Base-by-base conservation (phyloP, 306 rosid genomes). In the Vigna reflexopilosa region DNA sequence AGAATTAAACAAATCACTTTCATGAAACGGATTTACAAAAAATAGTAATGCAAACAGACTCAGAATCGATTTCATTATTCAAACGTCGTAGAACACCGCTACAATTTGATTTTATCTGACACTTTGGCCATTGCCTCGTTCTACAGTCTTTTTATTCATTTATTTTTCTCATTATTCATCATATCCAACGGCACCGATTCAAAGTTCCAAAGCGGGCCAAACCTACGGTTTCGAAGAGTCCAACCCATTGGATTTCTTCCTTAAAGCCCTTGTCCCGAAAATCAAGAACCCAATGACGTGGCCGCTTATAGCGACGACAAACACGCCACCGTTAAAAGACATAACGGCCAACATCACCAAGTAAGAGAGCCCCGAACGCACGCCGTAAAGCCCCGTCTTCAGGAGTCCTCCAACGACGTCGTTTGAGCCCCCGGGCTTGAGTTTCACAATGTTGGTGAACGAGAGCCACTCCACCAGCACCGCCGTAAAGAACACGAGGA, bases 251-350 rank as follows among this genome's bases (percentile, higher is more conserved):
- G 72, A 57, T 28, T 76, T 76, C 73, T 38, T 76, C 38, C 20
- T 0, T 0, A 80, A 17, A 22, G 87, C 84, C 54, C 44, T 69
- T 0, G 82, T 84, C 0, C 85, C 82, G 44, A 84, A 84, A 57
- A 80, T 12, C 73, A 84, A 26, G 52, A 80, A 84, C 44, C 87
- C 85, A 40, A 84, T 76, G 28, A 81, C 73, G 76, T 87, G 97
- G 20, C 97, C 93, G 4, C 83, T 77, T 34, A 92, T 81, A 2
- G 94, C 91, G 4, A 80, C 93, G 2, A 92, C 7, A 78, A 92
- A 89, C 61, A 92, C 85, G 4, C 95, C 93, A 0, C 88, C 83
- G 30, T 92, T 92, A 83, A 90, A 90, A 65, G 97, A 90, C 93
- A 92, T 90, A 15, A 87, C 91, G 0, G 96, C 80, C 24, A 90